Evolutionary conservation across 2,329 filamentous ascomycete genomes (phyloP), one percentile per base, ranked within the genome.

Genomic region (Penicillium frequentans): DNA sequence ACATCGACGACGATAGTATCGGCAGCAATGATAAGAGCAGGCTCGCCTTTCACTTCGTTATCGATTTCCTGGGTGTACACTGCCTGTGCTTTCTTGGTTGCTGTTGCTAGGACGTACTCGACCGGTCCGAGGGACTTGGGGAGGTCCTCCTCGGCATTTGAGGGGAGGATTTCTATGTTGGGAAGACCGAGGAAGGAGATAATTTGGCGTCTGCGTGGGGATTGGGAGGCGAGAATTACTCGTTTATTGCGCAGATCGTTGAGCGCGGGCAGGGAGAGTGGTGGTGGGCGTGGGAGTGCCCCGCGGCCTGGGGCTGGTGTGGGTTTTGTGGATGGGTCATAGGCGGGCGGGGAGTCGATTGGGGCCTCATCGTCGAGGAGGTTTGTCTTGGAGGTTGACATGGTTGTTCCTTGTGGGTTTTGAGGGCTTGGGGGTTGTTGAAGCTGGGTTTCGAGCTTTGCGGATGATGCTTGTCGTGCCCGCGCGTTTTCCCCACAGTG

Each of bases 61-160:
- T 86, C 72, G 64, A 87, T 80, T 65, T 86, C 83, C 42, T 78
- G 71, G 29, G 73, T 71, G 74, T 89, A 89, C 10, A 98, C 90
- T 46, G 89, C 84, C 44, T 91, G 82, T 50, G 88, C 90, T 76
- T 99, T 99, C 66, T 89, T 85, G 23, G 86, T 85, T 3, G 93
- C 93, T 2, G 95, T 99, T 56, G 88, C 86, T 14, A 93, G 82
- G 21, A 97, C 95, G 78, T 99, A 99, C 77, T 96, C 92, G 73
- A 90, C 90, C 1, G 95, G 91, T 1, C 87, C 86, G 57, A 93
- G 84, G 8, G 78, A 74, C 74, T 98, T 96, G 67, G 90, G 84
- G 54, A 96, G 84, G 78, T 98, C 84, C 78, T 99, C 95, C 52
- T 90, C 88, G 63, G 90, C 87, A 53, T 84, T 87, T 43, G 91